Evolutionary conservation across 2,329 filamentous ascomycete genomes (phyloP).

Genomic region (Fusarium protoensiforme): DNA sequence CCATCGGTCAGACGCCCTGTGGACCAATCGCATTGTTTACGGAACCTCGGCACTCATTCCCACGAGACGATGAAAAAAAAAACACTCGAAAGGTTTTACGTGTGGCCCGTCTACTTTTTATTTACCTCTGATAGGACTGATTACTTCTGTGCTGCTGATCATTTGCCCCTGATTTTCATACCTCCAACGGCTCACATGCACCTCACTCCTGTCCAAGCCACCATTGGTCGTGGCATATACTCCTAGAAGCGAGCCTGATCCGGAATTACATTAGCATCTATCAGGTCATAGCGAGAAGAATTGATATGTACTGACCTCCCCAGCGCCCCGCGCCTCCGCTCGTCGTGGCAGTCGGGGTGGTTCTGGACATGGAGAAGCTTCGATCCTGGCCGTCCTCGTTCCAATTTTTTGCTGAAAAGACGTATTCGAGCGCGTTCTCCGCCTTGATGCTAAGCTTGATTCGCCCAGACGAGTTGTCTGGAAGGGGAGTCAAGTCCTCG

Average conservation of each 20-base stretch:
- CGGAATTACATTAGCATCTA: background rate
- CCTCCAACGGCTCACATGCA: background rate
- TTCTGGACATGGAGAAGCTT: background rate
- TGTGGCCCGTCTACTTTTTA: no score
- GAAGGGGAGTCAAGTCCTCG: background rate
- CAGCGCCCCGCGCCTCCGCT: background rate
- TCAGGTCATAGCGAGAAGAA: background rate
- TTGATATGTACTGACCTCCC: background rate
- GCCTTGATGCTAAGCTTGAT: background rate
- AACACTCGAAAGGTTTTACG: no score
- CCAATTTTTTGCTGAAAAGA: background rate
- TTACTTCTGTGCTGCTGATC: background rate
- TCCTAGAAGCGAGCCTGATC: background rate
- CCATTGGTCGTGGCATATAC: background rate
- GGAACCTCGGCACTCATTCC: no score
- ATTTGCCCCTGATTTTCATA: background rate
- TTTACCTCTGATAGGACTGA: background rate
- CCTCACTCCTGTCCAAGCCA: background rate
- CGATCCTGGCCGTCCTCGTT: background rate
- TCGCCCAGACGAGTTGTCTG: background rate
- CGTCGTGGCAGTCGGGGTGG: no score
- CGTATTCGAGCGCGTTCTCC: background rate
- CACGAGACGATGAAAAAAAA: no score
- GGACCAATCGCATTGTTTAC: no score
- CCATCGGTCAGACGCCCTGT: no score